Evolutionary conservation across 352 stramenopile genomes (phyloP).

Genomic region (Phytophthora multivora): DNA sequence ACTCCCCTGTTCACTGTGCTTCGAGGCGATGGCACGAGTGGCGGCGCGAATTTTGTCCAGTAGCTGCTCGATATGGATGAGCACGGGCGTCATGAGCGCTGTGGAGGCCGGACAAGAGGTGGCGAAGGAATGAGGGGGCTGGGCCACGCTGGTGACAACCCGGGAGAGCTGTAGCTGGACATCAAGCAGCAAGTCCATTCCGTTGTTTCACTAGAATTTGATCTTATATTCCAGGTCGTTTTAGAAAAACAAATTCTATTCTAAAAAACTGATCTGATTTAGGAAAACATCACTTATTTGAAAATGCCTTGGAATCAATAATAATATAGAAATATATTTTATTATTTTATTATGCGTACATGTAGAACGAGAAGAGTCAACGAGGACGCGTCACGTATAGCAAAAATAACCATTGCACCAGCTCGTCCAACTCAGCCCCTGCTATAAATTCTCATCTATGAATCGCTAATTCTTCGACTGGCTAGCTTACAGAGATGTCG

Average conservation of each 20-base stretch:
- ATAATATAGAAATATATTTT: no score
- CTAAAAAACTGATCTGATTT: no score
- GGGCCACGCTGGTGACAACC: not conserved
- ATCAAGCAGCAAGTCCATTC: not conserved
- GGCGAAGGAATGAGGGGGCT: not conserved
- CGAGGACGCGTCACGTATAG: not conserved
- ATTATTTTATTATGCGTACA: no score
- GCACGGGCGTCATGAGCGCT: constrained; percentile 1
- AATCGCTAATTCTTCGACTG: not conserved
- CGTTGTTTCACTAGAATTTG: no score
- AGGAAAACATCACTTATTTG: no score
- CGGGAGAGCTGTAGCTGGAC: constrained; percentile 8
- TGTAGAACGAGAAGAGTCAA: no score
- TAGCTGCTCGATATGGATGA: constrained; percentile 20
- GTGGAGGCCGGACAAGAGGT: not conserved
- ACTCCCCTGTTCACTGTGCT: not conserved
- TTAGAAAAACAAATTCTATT: not conserved
- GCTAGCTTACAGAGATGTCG: constrained; percentile 4
- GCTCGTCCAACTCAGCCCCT: not conserved
- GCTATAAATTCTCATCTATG: constrained; percentile 1
- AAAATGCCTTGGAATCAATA: no score
- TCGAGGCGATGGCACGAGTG: constrained; percentile 2
- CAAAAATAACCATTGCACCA: not conserved
- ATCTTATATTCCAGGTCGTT: no score
- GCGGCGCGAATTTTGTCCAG: constrained; percentile 12